These are phyloP conservation scores for Chlamydomonas schloesseri DNA, from an alignment of 139 green algal genomes.

Conservation along the genomic window DNA sequence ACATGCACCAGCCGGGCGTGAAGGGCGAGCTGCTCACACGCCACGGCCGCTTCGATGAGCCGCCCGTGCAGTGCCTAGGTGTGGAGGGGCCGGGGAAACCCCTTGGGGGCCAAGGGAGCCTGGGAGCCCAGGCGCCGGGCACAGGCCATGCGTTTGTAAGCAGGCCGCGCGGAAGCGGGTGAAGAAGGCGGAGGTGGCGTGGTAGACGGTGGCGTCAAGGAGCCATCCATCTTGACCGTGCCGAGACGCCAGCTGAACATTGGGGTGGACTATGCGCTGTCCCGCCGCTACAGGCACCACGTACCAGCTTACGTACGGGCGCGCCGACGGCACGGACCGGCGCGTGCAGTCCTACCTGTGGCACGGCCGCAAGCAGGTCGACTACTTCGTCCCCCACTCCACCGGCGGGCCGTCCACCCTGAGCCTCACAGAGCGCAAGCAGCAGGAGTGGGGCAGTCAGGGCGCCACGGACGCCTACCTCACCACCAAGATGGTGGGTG, in stretches of 20 bases:
- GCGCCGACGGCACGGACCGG: slow-evolving; percentile 29
- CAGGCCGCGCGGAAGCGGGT: too few species aligned
- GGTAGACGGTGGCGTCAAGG: too few species aligned
- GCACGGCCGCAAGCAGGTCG: slow-evolving; percentile 28
- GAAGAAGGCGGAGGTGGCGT: too few species aligned
- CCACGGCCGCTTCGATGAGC: slow-evolving; percentile 34
- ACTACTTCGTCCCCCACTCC: slow-evolving; percentile 29
- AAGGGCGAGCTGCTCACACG: slow-evolving; percentile 40
- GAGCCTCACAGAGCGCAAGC: background rate
- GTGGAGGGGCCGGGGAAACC: too few species aligned
- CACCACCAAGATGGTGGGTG: slow-evolving; percentile 14
- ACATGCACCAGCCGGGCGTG: slow-evolving; percentile 27
- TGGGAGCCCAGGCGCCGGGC: too few species aligned
- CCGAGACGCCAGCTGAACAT: too few species aligned
- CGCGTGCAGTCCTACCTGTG: slow-evolving; percentile 30
- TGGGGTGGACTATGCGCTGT: too few species aligned
- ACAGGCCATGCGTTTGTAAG: too few species aligned
- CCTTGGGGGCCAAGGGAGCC: too few species aligned
- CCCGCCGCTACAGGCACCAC: slow-evolving; percentile 40
- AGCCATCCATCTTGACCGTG: too few species aligned
- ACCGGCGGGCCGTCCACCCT: background rate
- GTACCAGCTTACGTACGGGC: slow-evolving; percentile 36
- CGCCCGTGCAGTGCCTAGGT: slow-evolving; percentile 38
- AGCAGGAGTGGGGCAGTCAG: slow-evolving; percentile 10
- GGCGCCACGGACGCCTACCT: background rate